A percentile compares a stretch with the other conserved stretches of the same genome.
Conservation (phyloP, 2,329 filamentous ascomycete genomes). For the Tolypocladium ophioglossoides region DNA sequence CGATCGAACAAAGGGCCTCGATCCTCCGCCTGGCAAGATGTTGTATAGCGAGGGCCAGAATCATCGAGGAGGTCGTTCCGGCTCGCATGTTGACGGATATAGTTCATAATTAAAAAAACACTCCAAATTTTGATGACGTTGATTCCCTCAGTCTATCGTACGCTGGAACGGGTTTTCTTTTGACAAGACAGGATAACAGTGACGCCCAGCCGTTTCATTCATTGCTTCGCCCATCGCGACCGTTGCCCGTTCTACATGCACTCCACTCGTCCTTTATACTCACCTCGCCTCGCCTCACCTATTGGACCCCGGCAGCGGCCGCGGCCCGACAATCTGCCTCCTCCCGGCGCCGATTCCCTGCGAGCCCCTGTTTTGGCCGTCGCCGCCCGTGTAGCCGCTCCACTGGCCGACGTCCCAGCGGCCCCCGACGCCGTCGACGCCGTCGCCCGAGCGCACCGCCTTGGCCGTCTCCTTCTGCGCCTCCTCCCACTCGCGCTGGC, state of each 20-base stretch:
- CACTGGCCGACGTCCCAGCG: conserved; percentile 71
- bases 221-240: too few species aligned
- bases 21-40: background rate
- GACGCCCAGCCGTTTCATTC: background rate
- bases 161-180: background rate
- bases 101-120: background rate
- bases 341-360: conserved; percentile 59
- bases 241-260: background rate
- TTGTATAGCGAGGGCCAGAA: background rate
- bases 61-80: background rate
- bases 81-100: background rate
- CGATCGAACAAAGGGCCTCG: too few species aligned
- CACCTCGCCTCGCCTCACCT: conserved; percentile 8
- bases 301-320: conserved; percentile 46
- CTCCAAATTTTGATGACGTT: background rate
- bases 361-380: conserved; percentile 57
- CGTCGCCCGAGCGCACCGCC: conserved; percentile 37
- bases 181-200: background rate
- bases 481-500: conserved; percentile 73
- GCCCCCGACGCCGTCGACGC: conserved; percentile 52
- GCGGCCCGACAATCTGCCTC: conserved; percentile 70
- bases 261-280: background rate
- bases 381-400: conserved; percentile 63
- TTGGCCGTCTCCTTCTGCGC: conserved; percentile 55
- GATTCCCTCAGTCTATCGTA: background rate